Evolutionary conservation across 2,329 filamentous ascomycete genomes (phyloP), one percentile per base, ranked within the genome.

Genomic region (Sarocladium brachiariae): DNA sequence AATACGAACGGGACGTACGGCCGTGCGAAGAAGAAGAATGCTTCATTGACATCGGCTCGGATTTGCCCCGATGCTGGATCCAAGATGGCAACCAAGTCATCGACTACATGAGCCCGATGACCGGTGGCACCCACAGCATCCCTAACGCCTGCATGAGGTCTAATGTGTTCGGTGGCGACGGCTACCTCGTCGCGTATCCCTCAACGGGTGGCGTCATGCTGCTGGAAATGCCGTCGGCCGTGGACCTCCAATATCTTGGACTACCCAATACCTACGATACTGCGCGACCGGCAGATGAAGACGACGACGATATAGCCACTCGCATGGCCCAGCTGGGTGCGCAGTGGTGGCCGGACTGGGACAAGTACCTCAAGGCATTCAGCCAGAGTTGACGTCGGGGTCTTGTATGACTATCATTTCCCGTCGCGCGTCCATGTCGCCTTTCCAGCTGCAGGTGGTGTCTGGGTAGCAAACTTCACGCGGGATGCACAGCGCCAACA

Each of bases 271-370:
- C 50, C 18, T 18, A 25, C 31, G 50, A 51, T 34, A 34, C 30
- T 6, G 13, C 19, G 25, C 50, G 50, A 18, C 16, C 27, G 38
- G 30, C 50, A 13, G 50, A 47, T 27, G 27, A 47, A 25, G 50
- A 51, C 13, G 33, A 35, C 10, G 50, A 51, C 14, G 30, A 35
- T 31, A 30, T 51, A 4, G 50, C 50, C 16, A 33, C 38, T 23
- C 50, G 50, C 50, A 51, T 51, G 50, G 38, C 45, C 16, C 50
- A 34, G 27, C 50, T 51, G 23, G 50, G 50, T 33, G 39, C 38
- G 25, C 30, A 47, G 13, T 51, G 39, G 50, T 51, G 50, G 50
- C 50, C 50, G 13, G 33, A 51, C 18, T 51, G 50, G 39, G 39
- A 38, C 6, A 24, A 10, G 18, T 51, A 51, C 23, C n/a, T 45